Conservation (phyloP, 176 grass and related monocot species). For the Hsuehochloa calcarea region DNA sequence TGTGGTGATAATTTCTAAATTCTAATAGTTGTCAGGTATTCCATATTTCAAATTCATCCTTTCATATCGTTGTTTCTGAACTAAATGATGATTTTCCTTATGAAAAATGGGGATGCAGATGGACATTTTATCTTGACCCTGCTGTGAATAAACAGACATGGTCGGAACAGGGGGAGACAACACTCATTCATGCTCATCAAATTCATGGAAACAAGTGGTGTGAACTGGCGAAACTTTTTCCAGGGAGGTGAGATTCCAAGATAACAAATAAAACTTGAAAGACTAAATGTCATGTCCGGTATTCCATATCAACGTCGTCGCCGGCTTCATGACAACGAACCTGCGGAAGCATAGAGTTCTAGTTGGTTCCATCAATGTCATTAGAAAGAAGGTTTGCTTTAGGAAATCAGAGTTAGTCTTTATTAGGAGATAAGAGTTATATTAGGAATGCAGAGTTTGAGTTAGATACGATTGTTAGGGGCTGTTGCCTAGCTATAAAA, state of each 20-base stretch:
- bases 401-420: too few species aligned
- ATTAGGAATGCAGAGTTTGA: too few species aligned
- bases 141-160: slow-evolving; percentile 53
- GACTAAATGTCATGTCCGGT: too few species aligned
- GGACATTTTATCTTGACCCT: slow-evolving; percentile 42
- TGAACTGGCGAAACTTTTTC: not conserved
- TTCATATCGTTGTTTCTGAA: not conserved
- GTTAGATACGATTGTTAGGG: too few species aligned
- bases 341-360: too few species aligned
- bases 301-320: too few species aligned
- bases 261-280: not conserved
- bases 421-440: too few species aligned
- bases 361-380: too few species aligned
- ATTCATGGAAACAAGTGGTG: slow-evolving; percentile 56
- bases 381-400: too few species aligned
- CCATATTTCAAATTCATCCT: not conserved
- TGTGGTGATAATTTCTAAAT: not conserved
- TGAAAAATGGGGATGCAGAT: slow-evolving; percentile 29
- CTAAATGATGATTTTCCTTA: not conserved
- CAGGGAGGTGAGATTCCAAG: not conserved
- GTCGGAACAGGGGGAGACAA: slow-evolving; percentile 51
- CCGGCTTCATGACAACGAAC: too few species aligned
- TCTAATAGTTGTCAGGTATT: not conserved
- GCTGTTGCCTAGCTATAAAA: too few species aligned
- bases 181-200: slow-evolving; percentile 54